Conservation (phyloP, 768 basidiomycete species). For the Phaffia tasmanica region DNA sequence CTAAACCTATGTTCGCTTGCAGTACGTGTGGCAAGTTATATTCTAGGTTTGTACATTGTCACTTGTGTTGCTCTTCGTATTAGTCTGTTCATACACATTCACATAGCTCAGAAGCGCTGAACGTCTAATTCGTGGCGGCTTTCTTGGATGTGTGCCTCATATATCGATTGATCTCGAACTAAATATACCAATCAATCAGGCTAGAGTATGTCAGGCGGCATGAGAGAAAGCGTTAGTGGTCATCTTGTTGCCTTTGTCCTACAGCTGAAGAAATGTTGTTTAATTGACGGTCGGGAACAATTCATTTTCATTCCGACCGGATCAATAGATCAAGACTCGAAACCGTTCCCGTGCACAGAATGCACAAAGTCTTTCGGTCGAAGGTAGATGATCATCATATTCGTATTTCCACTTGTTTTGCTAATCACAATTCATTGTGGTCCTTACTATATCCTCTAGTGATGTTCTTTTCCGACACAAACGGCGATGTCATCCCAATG, state of each 20-base stretch:
- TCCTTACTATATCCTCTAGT: neutral
- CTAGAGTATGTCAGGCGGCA: slow-evolving; percentile 14
- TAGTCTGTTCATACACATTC: no score
- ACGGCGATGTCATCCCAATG: slow-evolving; percentile 12
- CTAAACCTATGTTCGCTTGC: slow-evolving; percentile 11
- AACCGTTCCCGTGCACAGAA: slow-evolving; percentile 17
- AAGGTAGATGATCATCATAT: slow-evolving; percentile 1
- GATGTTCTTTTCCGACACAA: slow-evolving; percentile 14
- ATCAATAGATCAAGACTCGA: slow-evolving; percentile 10
- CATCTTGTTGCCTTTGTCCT: neutral
- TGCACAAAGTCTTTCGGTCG: slow-evolving; percentile 18
- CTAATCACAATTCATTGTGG: neutral
- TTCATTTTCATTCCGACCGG: neutral
- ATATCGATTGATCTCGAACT: neutral
- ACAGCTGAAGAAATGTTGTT: no score
- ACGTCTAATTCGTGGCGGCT: neutral
- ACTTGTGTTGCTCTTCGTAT: neutral
- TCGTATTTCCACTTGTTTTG: neutral
- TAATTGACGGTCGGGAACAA: neutral
- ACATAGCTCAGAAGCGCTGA: no score
- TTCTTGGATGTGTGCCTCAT: neutral
- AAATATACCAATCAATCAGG: neutral
- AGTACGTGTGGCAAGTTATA: slow-evolving; percentile 5
- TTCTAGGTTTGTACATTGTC: slow-evolving; percentile 6
- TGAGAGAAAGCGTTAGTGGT: slow-evolving; percentile 15